A percentile compares a stretch with the other conserved stretches of the same genome.
These are phyloP conservation scores for Pleurotus eryngii DNA, from an alignment of 768 basidiomycete species.

Conservation along the genomic window DNA sequence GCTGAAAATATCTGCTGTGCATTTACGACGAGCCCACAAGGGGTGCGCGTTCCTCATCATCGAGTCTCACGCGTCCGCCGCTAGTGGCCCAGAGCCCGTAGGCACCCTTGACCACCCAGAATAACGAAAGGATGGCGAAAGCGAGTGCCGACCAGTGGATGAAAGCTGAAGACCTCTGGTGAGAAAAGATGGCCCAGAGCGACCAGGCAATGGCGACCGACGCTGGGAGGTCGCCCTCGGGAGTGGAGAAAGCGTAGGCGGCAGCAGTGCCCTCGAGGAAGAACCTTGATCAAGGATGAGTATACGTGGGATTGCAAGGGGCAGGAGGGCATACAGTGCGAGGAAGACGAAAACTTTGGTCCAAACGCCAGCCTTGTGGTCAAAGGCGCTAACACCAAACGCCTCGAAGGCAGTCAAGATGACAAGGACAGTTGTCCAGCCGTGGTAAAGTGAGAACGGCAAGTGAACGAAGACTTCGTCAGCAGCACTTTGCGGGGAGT, in stretches of 20 bases:
- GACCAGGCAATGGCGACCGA: constrained; percentile 90
- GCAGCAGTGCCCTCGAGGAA: constrained; percentile 91
- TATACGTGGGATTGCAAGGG: constrained; percentile 1
- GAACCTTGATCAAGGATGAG: constrained; percentile 44
- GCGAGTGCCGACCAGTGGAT: constrained; percentile 89
- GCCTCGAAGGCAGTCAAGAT: constrained; percentile 83
- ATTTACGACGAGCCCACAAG: constrained; percentile 46
- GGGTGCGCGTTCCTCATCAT: constrained; percentile 87
- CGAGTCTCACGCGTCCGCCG: constrained; percentile 54
- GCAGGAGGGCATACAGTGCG: constrained; percentile 53
- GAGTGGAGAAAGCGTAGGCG: constrained; percentile 90
- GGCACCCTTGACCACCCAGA: constrained; percentile 81
- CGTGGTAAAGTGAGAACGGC: constrained; percentile 95
- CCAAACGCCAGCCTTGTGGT: constrained; percentile 73
- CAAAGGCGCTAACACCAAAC: constrained; percentile 75
- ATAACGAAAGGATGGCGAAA: constrained; percentile 78
- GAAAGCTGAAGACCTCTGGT: constrained; percentile 65
- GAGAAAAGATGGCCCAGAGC: constrained; percentile 89
- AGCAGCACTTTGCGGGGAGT: constrained; percentile 54
- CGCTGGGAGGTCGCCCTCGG: constrained; percentile 90
- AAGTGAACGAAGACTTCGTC: constrained; percentile 93
- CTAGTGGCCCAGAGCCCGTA: constrained; percentile 46
- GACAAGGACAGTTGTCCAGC: constrained; percentile 85
- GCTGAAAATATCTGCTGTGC: no score
- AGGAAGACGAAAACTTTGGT: constrained; percentile 96